Evolutionary conservation across 129 eudicot genomes (phyloP), one percentile per base, ranked within the genome.

Genomic region (Cynara cardunculus): DNA sequence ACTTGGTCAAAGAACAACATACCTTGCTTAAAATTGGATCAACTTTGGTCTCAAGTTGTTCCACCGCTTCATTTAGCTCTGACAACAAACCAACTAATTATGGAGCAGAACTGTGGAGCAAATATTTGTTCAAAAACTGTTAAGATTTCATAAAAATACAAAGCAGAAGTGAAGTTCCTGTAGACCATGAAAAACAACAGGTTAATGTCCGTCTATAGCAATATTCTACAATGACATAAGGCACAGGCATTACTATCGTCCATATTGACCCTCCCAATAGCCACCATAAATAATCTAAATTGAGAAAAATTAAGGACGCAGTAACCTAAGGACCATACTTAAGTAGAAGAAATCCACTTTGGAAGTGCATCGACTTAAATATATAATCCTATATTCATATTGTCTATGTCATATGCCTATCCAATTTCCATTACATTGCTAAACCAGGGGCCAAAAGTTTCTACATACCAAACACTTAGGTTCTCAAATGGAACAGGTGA

Each of bases 61-160:
- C 90, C 76, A 86, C 64, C 0, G 97, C 87, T 83, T 90, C 92
- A 85, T 85, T 88, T 62, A 94, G 90, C 87, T 90, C 96, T 49
- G 93, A 78, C 71, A 92, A 82, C 75, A 92, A 83, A 78, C 96
- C 96, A 74, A 92, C 90, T 73, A 94, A 80, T 87, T 94, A 97
- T 28, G 98, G 97, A 69, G 94, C 94, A 71, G 94, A 90, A 73
- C 98, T 94, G 90, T 73, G 83, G 27, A 72, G 22, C 34, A 75
- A 49, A 75, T 73, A 7, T 37, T 37, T 16, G 70, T 72, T 77
- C 6, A 14, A 61, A 16, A 68, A 69, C 37, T 18, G 44, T 72
- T 25, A 16, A 37, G 16, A 25, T 46, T 25, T 37, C 59, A 69
- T 69, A 46, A 75, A 34, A 64, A 8, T 66, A 37, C 53, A 72